These are phyloP conservation scores for Diplodia scrobiculata DNA, from an alignment of 2,329 filamentous ascomycete genomes.

Conservation along the genomic window DNA sequence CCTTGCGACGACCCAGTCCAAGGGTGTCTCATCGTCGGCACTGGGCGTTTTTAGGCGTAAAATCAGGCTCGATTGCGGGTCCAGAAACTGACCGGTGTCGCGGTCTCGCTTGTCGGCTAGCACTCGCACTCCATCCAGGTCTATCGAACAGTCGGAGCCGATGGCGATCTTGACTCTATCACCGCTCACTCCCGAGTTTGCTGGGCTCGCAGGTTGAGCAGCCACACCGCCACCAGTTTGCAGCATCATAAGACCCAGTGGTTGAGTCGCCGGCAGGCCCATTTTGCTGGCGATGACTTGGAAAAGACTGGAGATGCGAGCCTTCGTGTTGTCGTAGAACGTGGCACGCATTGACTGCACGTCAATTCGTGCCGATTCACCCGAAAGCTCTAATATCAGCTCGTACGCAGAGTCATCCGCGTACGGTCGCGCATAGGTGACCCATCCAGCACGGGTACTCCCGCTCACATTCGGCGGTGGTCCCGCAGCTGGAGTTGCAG, in stretches of 20 bases:
- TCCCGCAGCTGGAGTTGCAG: constrained; percentile 28
- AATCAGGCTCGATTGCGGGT: constrained; percentile 30
- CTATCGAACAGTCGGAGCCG: constrained; percentile 61
- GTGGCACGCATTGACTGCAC: constrained; percentile 59
- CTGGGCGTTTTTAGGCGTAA: constrained; percentile 1
- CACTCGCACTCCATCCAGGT: constrained; percentile 52
- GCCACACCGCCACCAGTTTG: constrained; percentile 60
- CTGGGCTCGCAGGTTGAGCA: constrained; percentile 65
- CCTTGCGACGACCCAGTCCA: constrained; percentile 43
- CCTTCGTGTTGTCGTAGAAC: constrained; percentile 71
- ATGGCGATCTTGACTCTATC: constrained; percentile 62
- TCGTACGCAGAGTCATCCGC: constrained; percentile 74
- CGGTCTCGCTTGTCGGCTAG: constrained; percentile 44
- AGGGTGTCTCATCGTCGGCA: constrained; percentile 31
- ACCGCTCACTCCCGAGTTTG: constrained; percentile 69
- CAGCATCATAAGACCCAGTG: constrained; percentile 68
- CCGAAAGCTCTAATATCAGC: constrained; percentile 73
- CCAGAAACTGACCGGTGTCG: constrained; percentile 32
- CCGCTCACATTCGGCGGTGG: constrained; percentile 28
- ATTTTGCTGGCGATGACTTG: constrained; percentile 81
- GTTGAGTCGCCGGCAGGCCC: constrained; percentile 62
- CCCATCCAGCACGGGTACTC: constrained; percentile 53
- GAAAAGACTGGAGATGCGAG: constrained; percentile 71
- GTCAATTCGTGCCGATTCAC: constrained; percentile 49
- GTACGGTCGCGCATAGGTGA: constrained; percentile 81